phyloP scores from a whole-genome alignment of 257 asterid species.

The Ajuga chamaepitys region DNA sequence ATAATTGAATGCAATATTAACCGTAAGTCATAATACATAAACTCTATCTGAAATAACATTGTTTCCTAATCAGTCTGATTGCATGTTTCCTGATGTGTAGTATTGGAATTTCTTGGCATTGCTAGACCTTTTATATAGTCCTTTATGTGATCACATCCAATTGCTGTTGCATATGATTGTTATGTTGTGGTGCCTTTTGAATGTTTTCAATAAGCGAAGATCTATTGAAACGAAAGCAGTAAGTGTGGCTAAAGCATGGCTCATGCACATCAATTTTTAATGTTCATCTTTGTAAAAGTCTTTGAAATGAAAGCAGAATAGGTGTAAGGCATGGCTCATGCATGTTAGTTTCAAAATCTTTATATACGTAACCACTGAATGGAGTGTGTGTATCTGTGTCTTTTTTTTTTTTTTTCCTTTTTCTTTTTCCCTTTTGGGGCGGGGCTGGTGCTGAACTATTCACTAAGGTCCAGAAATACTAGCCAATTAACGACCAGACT shows the following conservation, averaged over 20 bases:
- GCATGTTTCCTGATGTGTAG: not conserved
- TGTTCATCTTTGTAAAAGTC: not conserved
- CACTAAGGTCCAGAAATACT: no score
- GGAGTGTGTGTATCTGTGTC: no score
- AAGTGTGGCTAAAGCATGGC: not conserved
- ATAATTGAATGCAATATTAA: not conserved
- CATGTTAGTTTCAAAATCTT: not conserved
- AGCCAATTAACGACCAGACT: not conserved
- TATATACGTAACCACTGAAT: not conserved
- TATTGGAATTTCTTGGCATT: not conserved
- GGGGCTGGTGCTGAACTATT: no score
- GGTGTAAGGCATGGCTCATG: not conserved
- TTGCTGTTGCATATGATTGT: not conserved
- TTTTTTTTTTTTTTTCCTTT: no score
- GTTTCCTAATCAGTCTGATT: slow-evolving; percentile 2
- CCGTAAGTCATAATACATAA: not conserved
- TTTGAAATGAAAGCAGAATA: not conserved
- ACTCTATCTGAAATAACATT: not conserved
- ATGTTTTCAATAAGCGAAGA: not conserved
- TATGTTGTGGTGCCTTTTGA: not conserved
- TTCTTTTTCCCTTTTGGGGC: no score
- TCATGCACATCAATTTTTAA: not conserved
- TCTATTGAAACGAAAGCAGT: not conserved
- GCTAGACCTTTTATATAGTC: not conserved
- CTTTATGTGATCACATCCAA: not conserved